These are phyloP conservation scores for Salvia splendens DNA, from an alignment of 257 asterid genomes.

Conservation along the genomic window DNA sequence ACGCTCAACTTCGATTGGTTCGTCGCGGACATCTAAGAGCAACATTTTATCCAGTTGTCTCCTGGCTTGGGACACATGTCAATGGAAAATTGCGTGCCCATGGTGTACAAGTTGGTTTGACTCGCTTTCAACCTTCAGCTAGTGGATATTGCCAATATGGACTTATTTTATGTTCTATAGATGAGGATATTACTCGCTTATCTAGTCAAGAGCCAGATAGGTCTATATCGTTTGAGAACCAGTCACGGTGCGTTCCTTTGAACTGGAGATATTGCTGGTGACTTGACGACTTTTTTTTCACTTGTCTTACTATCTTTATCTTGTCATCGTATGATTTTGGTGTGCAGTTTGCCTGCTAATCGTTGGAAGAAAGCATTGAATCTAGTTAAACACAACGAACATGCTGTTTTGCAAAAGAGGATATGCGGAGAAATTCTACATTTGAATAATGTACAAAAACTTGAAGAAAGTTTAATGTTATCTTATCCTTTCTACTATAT, in stretches of 20 bases:
- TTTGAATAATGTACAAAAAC: conserved; percentile 49
- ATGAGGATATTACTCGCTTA: conserved; percentile 50
- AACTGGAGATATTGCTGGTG: conserved; percentile 14
- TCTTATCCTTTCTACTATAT: conserved; percentile 56
- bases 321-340: conserved; percentile 10
- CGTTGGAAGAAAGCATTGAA: conserved; percentile 84
- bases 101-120: conserved; percentile 62
- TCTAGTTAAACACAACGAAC: conserved; percentile 74
- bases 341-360: conserved; percentile 60
- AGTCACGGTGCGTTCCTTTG: conserved; percentile 45
- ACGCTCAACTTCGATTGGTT: conserved; percentile 86
- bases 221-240: conserved; percentile 46
- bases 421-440: conserved; percentile 58
- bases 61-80: conserved; percentile 86
- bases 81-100: conserved; percentile 55
- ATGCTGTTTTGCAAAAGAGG: conserved; percentile 52
- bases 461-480: conserved; percentile 55
- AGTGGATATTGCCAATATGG: conserved; percentile 80
- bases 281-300: conserved; percentile 18
- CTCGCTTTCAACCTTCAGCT: conserved; percentile 70
- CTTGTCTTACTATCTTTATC: conserved; percentile 27
- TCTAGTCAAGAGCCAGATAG: conserved; percentile 49
- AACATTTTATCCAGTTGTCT: conserved; percentile 65
- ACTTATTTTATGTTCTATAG: conserved; percentile 57
- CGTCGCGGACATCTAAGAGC: conserved; percentile 69